Conservation (phyloP, 345 rosid species). For the Theobroma cacao region DNA sequence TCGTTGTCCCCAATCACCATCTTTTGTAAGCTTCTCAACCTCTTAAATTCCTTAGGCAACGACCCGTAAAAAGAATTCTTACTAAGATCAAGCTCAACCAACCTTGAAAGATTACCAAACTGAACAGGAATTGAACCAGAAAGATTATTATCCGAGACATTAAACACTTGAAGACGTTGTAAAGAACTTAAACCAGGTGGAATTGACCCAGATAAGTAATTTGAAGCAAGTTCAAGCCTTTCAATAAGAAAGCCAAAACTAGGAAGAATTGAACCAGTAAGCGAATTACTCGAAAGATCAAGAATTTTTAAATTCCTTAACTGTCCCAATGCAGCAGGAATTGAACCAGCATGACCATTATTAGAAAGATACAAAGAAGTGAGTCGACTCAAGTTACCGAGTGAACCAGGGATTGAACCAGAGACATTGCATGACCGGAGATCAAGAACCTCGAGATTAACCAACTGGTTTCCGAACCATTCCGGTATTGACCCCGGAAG, state of each 20-base stretch:
- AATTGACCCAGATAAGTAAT: constrained; percentile 44
- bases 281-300: constrained; percentile 48
- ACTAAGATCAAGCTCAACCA: constrained; percentile 62
- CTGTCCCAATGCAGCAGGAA: constrained; percentile 43
- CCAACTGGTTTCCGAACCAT: constrained; percentile 48
- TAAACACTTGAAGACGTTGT: constrained; percentile 33
- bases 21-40: constrained; percentile 39
- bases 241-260: constrained; percentile 40
- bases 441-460: constrained; percentile 52
- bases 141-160: constrained; percentile 52
- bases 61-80: constrained; percentile 48
- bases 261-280: constrained; percentile 52
- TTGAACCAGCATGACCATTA: constrained; percentile 45
- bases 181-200: constrained; percentile 43
- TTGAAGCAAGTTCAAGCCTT: constrained; percentile 45
- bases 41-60: constrained; percentile 40
- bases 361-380: constrained; percentile 35
- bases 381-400: constrained; percentile 47
- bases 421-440: constrained; percentile 48
- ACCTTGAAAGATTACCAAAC: constrained; percentile 40
- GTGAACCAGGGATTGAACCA: constrained; percentile 51
- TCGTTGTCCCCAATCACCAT: constrained; percentile 42
- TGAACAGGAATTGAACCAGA: constrained; percentile 45
- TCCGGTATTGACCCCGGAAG: constrained; percentile 65
- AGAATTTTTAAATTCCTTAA: constrained; percentile 38